A percentile compares a stretch with the other conserved stretches of the same genome.
Conservation (phyloP, 805 yeast species). For the Candida stauntonica region DNA sequence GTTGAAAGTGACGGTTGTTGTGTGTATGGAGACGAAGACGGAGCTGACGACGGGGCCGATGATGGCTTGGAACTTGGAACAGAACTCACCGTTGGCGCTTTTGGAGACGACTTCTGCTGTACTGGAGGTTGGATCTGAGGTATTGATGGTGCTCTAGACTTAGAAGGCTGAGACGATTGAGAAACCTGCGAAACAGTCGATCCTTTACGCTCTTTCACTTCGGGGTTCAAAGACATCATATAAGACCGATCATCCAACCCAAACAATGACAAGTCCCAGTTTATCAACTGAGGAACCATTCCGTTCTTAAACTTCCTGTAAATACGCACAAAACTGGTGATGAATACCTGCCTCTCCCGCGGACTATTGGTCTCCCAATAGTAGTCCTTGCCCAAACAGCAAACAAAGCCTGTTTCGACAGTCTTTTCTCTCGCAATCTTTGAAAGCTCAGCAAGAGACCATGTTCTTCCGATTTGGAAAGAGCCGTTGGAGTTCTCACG, state of each 20-base stretch:
- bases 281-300: constrained; percentile 46
- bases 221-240: constrained; percentile 21
- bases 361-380: constrained; percentile 72
- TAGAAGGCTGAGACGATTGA: too few species aligned
- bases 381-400: constrained; percentile 69
- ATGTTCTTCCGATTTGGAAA: constrained; percentile 87
- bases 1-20: background rate
- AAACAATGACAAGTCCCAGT: constrained; percentile 44
- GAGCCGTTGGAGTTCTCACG: constrained; percentile 70
- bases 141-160: background rate
- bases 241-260: constrained; percentile 37
- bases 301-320: constrained; percentile 55
- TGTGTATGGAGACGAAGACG: background rate
- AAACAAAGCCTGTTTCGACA: constrained; percentile 51
- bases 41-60: too few species aligned
- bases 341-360: constrained; percentile 55
- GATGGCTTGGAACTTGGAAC: too few species aligned
- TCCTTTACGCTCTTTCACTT: background rate
- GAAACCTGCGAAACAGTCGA: background rate
- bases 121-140: background rate
- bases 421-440: constrained; percentile 49
- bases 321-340: constrained; percentile 46
- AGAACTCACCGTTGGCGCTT: too few species aligned
- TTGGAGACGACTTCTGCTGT: too few species aligned
- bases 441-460: constrained; percentile 75